phyloP scores from a whole-genome alignment of 2,329 filamentous ascomycete species.

The Fusarium pilosicola region DNA sequence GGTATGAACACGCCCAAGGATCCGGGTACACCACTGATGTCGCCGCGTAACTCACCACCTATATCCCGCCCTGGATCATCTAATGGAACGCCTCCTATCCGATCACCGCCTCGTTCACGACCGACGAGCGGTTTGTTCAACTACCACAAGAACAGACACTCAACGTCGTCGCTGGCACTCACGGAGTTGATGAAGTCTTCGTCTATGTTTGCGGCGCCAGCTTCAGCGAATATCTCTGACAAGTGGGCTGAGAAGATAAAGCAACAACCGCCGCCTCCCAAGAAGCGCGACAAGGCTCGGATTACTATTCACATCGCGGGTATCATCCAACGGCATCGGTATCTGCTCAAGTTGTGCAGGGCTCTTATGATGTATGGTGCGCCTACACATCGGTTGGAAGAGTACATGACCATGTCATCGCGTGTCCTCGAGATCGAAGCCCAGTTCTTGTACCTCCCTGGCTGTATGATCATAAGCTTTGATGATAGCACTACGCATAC shows the following conservation, averaged over 20 bases:
- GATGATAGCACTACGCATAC: constrained; percentile 79
- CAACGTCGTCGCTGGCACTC: constrained; percentile 57
- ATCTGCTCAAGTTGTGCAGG: constrained; percentile 84
- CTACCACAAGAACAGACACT: constrained; percentile 54
- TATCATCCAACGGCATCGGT: constrained; percentile 82
- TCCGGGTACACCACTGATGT: constrained; percentile 53
- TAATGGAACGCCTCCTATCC: constrained; percentile 41
- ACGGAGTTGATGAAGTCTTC: constrained; percentile 65
- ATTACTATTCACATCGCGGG: constrained; percentile 70
- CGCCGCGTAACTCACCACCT: constrained; percentile 55
- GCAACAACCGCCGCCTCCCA: constrained; percentile 48
- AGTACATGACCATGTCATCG: constrained; percentile 91
- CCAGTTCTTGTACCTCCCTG: constrained; percentile 89
- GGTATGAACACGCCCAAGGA: constrained; percentile 54
- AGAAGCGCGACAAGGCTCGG: constrained; percentile 51
- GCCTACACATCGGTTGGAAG: constrained; percentile 89
- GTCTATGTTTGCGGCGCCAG: constrained; percentile 61
- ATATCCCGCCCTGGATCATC: constrained; percentile 54
- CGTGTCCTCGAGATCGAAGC: constrained; percentile 89
- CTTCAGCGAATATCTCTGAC: constrained; percentile 56
- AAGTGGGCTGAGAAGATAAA: constrained; percentile 57
- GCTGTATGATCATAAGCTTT: constrained; percentile 95
- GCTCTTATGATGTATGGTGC: constrained; percentile 91
- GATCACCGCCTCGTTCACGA: constrained; percentile 48
- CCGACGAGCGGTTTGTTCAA: constrained; percentile 54